Evolutionary conservation across 139 green algal species (phyloP).

Genomic region (Chlorella vulgaris): DNA sequence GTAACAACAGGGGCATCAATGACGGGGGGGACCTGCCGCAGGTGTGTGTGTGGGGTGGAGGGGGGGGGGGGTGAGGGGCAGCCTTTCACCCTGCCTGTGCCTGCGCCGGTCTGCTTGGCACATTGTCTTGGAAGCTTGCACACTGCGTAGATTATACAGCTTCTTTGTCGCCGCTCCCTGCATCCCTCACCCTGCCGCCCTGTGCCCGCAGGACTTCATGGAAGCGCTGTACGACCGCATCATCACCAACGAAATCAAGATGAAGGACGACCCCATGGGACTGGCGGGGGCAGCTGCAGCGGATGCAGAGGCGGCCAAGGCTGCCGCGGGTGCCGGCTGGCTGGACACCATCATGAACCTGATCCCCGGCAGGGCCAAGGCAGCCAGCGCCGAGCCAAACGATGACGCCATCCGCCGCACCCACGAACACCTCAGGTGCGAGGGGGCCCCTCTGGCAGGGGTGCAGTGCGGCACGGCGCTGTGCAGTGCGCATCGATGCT

Average conservation of each 20-base stretch:
- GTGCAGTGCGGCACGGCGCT: not conserved
- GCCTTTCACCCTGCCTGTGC: not conserved
- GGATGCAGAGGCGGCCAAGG: not conserved
- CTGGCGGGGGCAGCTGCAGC: not conserved
- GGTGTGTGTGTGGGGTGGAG: not conserved
- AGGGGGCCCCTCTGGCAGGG: not conserved
- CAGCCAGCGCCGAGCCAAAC: slow-evolving; percentile 59
- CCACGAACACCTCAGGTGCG: slow-evolving; percentile 46
- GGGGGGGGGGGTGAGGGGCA: not conserved
- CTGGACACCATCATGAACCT: slow-evolving; percentile 54
- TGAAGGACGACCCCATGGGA: slow-evolving; percentile 65
- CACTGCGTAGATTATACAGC: not conserved
- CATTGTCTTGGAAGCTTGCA: too few species aligned
- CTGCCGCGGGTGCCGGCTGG: slow-evolving; percentile 34
- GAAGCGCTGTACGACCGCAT: slow-evolving; percentile 94
- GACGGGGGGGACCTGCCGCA: slow-evolving; percentile 89
- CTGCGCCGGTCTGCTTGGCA: too few species aligned
- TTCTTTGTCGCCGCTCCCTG: not conserved
- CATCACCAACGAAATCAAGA: slow-evolving; percentile 96
- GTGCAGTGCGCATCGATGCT: too few species aligned
- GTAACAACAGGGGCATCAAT: slow-evolving; percentile 99
- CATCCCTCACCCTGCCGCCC: not conserved
- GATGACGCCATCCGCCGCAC: slow-evolving; percentile 80
- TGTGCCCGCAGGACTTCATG: slow-evolving; percentile 75
- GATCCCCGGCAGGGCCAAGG: slow-evolving; percentile 62